Conservation (phyloP, 2,329 filamentous ascomycete species). For the Plectosphaerella plurivora region DNA sequence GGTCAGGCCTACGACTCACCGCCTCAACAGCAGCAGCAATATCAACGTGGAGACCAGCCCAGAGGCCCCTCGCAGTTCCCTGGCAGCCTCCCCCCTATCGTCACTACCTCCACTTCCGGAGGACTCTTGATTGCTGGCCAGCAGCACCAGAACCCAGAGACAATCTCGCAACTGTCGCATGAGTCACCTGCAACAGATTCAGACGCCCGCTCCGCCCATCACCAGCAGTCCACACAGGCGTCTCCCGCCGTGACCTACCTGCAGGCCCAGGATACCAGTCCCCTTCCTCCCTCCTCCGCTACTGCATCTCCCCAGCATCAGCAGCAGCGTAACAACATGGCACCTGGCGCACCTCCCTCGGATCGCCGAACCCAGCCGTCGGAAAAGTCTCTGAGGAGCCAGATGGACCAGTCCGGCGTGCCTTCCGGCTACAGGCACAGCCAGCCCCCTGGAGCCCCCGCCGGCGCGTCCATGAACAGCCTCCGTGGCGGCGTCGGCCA, state of each 20-base stretch:
- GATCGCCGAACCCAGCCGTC: constrained; percentile 44
- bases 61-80: constrained; percentile 22
- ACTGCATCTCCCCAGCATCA: constrained; percentile 17
- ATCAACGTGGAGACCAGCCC: constrained; percentile 15
- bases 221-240: constrained; percentile 31
- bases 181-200: constrained; percentile 52
- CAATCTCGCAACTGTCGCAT: constrained; percentile 57
- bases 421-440: constrained; percentile 50
- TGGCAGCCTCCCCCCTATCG: constrained; percentile 26
- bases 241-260: constrained; percentile 37
- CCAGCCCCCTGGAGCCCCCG: constrained; percentile 35
- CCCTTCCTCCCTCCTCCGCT: constrained; percentile 11
- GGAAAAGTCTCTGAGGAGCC: constrained; percentile 40
- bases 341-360: constrained; percentile 36
- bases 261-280: constrained; percentile 16
- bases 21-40: constrained; percentile 28
- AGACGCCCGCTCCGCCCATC: constrained; percentile 36
- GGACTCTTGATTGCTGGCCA: constrained; percentile 25
- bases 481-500: constrained; percentile 35
- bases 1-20: constrained; percentile 34
- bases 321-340: constrained; percentile 32
- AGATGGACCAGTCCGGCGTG: constrained; percentile 39
- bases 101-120: constrained; percentile 19
- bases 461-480: constrained; percentile 26
- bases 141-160: constrained; percentile 49